Conservation (phyloP, 2,329 filamentous ascomycete genomes). For the Talaromyces marneffei region DNA sequence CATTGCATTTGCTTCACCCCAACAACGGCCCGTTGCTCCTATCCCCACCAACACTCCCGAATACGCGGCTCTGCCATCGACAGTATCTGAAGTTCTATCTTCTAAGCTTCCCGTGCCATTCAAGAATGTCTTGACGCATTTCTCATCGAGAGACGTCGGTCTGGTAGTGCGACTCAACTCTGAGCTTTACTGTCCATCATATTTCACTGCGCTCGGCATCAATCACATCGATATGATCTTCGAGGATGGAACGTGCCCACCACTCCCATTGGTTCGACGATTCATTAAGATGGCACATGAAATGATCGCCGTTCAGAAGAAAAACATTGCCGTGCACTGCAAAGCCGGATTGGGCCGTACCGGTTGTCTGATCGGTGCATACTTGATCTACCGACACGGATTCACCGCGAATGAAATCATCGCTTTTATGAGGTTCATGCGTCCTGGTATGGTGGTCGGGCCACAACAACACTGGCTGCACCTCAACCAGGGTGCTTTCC, state of each 20-base stretch:
- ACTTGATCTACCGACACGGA: constrained; percentile 93
- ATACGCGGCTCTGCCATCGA: constrained; percentile 69
- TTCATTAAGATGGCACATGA: constrained; percentile 94
- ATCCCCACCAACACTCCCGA: constrained; percentile 67
- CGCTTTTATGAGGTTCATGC: constrained; percentile 98
- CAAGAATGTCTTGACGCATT: constrained; percentile 92
- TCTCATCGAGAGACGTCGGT: constrained; percentile 79
- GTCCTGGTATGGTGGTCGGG: constrained; percentile 96
- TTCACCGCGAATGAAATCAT: constrained; percentile 98
- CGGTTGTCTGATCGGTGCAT: constrained; percentile 92
- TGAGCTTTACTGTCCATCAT: constrained; percentile 91
- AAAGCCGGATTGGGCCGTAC: constrained; percentile 95
- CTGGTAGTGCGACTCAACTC: constrained; percentile 94
- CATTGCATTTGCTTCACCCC: constrained; percentile 91
- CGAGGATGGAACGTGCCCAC: constrained; percentile 93
- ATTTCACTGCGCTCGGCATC: constrained; percentile 92
- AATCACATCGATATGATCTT: constrained; percentile 99
- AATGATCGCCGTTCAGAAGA: constrained; percentile 84
- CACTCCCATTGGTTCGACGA: constrained; percentile 79
- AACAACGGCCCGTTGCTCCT: constrained; percentile 68
- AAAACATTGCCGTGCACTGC: constrained; percentile 95
- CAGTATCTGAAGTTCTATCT: constrained; percentile 64
- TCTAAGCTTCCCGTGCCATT: constrained; percentile 75
- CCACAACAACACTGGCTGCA: constrained; percentile 99
- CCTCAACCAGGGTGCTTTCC: constrained; percentile 90